These are phyloP conservation scores for Penicillium taxi DNA, from an alignment of 495 filamentous ascomycete species.

Conservation along the genomic window DNA sequence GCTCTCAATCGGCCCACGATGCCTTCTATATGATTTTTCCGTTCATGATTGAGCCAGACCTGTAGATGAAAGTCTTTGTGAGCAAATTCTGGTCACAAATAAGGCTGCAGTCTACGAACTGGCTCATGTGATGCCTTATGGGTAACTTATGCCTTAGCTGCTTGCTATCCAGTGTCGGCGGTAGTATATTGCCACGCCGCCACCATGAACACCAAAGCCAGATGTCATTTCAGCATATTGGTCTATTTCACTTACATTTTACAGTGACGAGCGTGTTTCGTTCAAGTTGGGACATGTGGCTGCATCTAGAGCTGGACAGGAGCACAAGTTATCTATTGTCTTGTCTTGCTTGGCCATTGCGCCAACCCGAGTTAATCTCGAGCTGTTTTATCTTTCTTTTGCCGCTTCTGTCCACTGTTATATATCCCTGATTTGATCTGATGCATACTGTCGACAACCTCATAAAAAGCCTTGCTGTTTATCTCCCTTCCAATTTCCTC, in stretches of 20 bases:
- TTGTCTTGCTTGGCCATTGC: conserved; percentile 10
- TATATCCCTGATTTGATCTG: conserved; percentile 28
- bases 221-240: conserved; percentile 17
- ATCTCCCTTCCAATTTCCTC: conserved; percentile 14
- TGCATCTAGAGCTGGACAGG: conserved; percentile 39
- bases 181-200: too few relatives aligned
- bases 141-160: too few relatives aligned
- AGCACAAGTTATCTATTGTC: conserved; percentile 28
- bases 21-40: too few relatives aligned
- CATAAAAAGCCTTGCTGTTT: conserved; percentile 11
- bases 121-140: too few relatives aligned
- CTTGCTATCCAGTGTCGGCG: too few relatives aligned
- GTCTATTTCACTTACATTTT: conserved; percentile 34
- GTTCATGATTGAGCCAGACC: too few relatives aligned
- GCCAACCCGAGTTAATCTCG: conserved; percentile 8
- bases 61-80: too few relatives aligned
- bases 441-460: conserved; percentile 22
- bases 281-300: conserved; percentile 20
- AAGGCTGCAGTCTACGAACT: too few relatives aligned
- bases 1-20: not conserved
- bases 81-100: too few relatives aligned
- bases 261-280: conserved; percentile 35
- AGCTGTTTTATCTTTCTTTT: conserved; percentile 6
- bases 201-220: conserved; percentile 5
- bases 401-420: conserved; percentile 15